A percentile compares a stretch with the other conserved stretches of the same genome.
Conservation (phyloP, 2,329 filamentous ascomycete species). For the Claviceps sp. region DNA sequence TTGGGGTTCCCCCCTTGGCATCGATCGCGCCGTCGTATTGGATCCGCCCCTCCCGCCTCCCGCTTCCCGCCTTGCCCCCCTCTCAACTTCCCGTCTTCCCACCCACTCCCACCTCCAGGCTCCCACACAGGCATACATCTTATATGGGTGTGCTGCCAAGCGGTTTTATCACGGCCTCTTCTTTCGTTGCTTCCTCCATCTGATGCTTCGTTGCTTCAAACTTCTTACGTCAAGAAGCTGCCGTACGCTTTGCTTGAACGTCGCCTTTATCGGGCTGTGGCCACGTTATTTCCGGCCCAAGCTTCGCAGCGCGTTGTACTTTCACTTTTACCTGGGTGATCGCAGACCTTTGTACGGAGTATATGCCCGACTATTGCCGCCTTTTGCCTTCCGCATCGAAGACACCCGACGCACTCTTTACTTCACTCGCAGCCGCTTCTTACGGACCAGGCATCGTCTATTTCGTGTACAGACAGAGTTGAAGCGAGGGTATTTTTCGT, state of each 20-base stretch:
- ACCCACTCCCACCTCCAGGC: not conserved
- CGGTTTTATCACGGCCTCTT: not conserved
- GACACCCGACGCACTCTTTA: not conserved
- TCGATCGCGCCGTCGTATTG: constrained; percentile 3
- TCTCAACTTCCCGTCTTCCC: not conserved
- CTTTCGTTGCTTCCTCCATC: not conserved
- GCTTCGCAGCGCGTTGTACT: not conserved
- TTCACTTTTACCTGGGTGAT: not conserved
- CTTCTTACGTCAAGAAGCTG: not conserved
- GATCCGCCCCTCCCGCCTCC: constrained; percentile 3
- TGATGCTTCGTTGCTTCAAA: not conserved
- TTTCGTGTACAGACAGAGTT: too few relatives aligned
- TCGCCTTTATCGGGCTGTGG: not conserved
- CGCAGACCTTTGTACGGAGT: not conserved
- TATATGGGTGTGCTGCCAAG: constrained; percentile 1
- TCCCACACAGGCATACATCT: not conserved
- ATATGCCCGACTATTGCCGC: not conserved
- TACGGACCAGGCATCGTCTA: too few relatives aligned
- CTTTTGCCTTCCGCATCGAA: not conserved
- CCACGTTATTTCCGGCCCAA: constrained; percentile 5
- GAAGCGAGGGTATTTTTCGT: too few relatives aligned
- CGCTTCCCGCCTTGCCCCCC: not conserved
- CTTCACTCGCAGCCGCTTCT: too few relatives aligned
- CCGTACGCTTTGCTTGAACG: not conserved
- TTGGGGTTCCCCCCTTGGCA: not conserved